Percentiles rank a stretch among this genome's conserved stretches.
These are phyloP conservation scores for Penicillium italicum DNA, from an alignment of 2,329 filamentous ascomycete species.

Conservation along the genomic window DNA sequence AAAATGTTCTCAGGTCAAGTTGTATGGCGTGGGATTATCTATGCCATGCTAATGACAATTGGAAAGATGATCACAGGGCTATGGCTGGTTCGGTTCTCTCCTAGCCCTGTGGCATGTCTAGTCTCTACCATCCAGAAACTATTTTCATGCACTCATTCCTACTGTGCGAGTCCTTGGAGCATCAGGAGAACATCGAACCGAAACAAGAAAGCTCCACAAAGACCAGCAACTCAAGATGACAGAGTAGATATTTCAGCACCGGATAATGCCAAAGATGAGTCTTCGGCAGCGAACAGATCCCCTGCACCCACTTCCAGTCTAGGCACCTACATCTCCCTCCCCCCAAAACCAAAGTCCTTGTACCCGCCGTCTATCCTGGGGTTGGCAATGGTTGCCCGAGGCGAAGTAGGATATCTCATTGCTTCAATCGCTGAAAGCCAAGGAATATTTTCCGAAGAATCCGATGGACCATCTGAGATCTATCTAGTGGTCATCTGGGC, in stretches of 20 bases:
- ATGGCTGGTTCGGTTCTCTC: conserved; percentile 51
- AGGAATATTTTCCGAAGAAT: conserved; percentile 42
- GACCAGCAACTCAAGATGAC: background rate
- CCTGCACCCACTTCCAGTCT: background rate
- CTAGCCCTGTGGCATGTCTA: conserved; percentile 9
- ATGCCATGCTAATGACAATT: conserved; percentile 66
- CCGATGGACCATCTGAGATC: conserved; percentile 40
- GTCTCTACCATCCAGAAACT: conserved; percentile 2
- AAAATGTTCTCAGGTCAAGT: conserved; percentile 62
- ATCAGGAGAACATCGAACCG: background rate
- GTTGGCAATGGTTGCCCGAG: conserved; percentile 69
- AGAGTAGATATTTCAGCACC: too few species aligned
- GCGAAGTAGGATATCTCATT: conserved; percentile 76
- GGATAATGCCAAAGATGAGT: background rate
- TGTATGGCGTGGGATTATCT: conserved; percentile 71
- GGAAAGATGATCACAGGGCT: conserved; percentile 59
- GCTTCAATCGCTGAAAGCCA: conserved; percentile 61
- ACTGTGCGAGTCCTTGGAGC: background rate
- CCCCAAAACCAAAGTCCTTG: conserved; percentile 56
- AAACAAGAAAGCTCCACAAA: background rate
- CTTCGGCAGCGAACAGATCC: background rate
- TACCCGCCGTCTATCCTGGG: conserved; percentile 66
- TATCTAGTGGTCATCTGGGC: conserved; percentile 56
- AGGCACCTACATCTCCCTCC: conserved; percentile 1
- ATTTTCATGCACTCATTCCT: conserved; percentile 3